Conservation (phyloP, 805 yeast species). For the Saccharomycopsis vini region DNA sequence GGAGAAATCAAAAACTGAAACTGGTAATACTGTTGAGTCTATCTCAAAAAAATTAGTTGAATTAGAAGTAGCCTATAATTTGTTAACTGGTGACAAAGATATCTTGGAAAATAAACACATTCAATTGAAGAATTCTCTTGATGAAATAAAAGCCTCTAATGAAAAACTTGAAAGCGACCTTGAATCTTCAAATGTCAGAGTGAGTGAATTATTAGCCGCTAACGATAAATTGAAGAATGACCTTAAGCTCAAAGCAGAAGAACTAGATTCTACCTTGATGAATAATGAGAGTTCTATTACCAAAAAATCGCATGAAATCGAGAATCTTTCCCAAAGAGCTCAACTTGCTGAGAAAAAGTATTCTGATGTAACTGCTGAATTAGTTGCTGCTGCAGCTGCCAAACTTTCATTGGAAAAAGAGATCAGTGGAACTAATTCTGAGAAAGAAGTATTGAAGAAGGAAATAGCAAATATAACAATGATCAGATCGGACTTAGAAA, state of each 20-base stretch:
- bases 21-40: slow-evolving; percentile 16
- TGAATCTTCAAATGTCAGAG: too few relatives aligned
- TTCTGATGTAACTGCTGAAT: background rate
- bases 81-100: slow-evolving; percentile 7
- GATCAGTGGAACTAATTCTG: background rate
- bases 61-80: slow-evolving; percentile 14
- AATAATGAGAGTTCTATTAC: too few relatives aligned
- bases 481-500: too few relatives aligned
- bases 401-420: background rate
- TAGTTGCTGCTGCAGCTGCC: background rate
- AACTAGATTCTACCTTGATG: too few relatives aligned
- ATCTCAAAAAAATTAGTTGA: slow-evolving; percentile 14
- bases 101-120: slow-evolving; percentile 7
- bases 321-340: too few relatives aligned
- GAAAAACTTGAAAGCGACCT: background rate
- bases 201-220: too few relatives aligned
- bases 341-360: background rate
- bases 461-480: too few relatives aligned
- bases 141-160: background rate
- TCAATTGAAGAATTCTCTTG: slow-evolving; percentile 11
- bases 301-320: too few relatives aligned
- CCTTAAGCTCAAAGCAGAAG: too few relatives aligned
- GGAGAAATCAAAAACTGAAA: slow-evolving; percentile 19
- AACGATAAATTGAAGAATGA: too few relatives aligned
- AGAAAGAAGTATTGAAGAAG: background rate